Percentiles rank a stretch among this genome's conserved stretches.
Conservation (phyloP, 192 early-diverging fungal genomes). For the Geranomyces michiganensis region DNA sequence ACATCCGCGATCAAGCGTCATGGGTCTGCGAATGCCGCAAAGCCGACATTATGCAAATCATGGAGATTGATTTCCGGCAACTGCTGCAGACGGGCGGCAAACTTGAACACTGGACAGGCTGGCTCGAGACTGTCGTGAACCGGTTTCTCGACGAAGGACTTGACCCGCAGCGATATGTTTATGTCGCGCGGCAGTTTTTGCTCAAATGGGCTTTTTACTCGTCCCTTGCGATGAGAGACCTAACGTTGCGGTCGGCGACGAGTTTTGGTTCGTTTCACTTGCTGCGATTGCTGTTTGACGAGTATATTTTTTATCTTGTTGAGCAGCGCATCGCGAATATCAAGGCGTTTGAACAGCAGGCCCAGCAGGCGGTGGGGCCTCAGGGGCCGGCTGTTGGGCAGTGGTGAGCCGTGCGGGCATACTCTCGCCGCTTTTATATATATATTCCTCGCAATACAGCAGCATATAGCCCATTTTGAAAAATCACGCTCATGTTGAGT, state of each 20-base stretch:
- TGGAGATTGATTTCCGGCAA: slow-evolving; percentile 43
- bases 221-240: slow-evolving; percentile 45
- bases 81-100: slow-evolving; percentile 30
- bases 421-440: too few relatives aligned
- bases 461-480: too few relatives aligned
- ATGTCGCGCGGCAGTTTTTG: slow-evolving; percentile 49
- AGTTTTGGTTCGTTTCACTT: slow-evolving; percentile 49
- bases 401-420: background rate
- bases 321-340: slow-evolving; percentile 55
- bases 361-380: background rate
- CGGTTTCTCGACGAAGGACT: slow-evolving; percentile 39
- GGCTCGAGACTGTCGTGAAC: slow-evolving; percentile 42
- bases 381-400: slow-evolving; percentile 3
- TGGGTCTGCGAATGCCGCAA: slow-evolving; percentile 57
- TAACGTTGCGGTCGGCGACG: slow-evolving; percentile 38
- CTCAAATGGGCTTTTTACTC: slow-evolving; percentile 55
- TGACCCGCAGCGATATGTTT: slow-evolving; percentile 42
- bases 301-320: slow-evolving; percentile 51
- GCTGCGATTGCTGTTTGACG: slow-evolving; percentile 51
- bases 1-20: slow-evolving; percentile 46
- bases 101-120: slow-evolving; percentile 47
- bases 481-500: too few relatives aligned
- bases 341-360: slow-evolving; percentile 38
- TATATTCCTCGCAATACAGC: too few relatives aligned
- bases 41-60: slow-evolving; percentile 41